Evolutionary conservation across 768 basidiomycete genomes (phyloP).

Genomic region (Lenzites betulinus): DNA sequence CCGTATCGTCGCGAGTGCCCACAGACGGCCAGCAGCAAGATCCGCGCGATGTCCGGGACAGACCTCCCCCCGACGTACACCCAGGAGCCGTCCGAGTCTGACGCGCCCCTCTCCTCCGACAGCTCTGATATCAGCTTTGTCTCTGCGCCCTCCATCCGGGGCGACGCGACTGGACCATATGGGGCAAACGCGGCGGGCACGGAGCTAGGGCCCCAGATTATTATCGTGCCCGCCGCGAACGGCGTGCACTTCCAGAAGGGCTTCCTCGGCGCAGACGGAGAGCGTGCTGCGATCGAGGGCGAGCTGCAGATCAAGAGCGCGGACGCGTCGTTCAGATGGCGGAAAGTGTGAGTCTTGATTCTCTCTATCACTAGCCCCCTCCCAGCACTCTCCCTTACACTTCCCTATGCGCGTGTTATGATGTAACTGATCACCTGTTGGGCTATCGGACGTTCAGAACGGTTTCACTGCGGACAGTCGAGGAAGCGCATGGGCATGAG

Average conservation of each 20-base stretch:
- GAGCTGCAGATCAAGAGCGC: conserved; percentile 83
- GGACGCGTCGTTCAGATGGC: conserved; percentile 49
- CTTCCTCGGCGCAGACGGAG: conserved; percentile 80
- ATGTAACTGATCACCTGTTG: conserved; percentile 17
- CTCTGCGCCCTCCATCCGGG: conserved; percentile 17
- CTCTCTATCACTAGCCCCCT: conserved; percentile 3
- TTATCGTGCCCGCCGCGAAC: conserved; percentile 72
- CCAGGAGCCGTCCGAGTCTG: conserved; percentile 23
- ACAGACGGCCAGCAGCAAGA: too few relatives aligned
- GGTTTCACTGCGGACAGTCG: conserved; percentile 65
- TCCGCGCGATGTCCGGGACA: conserved; percentile 19
- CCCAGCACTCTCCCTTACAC: too few relatives aligned
- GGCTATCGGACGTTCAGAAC: conserved; percentile 44
- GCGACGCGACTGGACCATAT: background rate
- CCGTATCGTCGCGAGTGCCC: too few relatives aligned
- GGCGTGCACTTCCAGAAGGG: conserved; percentile 84
- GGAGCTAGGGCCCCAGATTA: conserved; percentile 56
- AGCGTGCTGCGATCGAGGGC: conserved; percentile 82
- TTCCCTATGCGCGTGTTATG: background rate
- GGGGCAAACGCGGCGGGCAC: conserved; percentile 21
- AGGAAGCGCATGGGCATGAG: conserved; percentile 58
- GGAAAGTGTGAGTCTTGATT: conserved; percentile 69
- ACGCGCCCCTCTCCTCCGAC: conserved; percentile 7
- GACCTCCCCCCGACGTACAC: conserved; percentile 33
- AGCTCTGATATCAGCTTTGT: conserved; percentile 18